A percentile compares a stretch with the other conserved stretches of the same genome.
Conservation (phyloP, 805 yeast species). For the Blastobotrys attinorum region DNA sequence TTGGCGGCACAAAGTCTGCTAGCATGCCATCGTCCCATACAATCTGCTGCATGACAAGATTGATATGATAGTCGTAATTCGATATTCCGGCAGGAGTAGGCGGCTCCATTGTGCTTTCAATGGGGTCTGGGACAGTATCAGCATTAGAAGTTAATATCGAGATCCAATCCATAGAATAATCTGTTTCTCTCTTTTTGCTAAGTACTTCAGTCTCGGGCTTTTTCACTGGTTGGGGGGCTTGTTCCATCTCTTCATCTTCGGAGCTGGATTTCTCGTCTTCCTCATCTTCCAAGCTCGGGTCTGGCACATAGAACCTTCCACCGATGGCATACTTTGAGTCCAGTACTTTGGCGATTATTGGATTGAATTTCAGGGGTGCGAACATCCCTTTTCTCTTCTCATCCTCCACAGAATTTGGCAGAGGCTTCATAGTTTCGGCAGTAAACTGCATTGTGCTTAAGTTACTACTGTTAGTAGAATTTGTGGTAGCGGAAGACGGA, state of each 20-base stretch:
- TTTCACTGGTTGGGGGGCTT: constrained; percentile 1
- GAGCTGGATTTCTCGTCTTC: constrained; percentile 11
- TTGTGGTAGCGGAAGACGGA: not conserved
- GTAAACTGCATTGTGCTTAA: not conserved
- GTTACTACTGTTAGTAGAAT: not conserved
- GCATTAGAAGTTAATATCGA: not conserved
- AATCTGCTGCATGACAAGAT: constrained; percentile 26
- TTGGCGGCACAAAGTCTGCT: constrained; percentile 13
- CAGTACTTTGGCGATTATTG: constrained; percentile 62
- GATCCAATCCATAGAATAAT: not conserved
- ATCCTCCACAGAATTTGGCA: not conserved
- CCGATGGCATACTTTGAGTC: constrained; percentile 86
- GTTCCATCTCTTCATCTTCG: constrained; percentile 13
- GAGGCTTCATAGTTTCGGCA: not conserved
- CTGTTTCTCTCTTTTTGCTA: not conserved
- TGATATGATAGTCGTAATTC: constrained; percentile 16
- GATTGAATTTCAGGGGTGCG: constrained; percentile 77
- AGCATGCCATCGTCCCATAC: constrained; percentile 30
- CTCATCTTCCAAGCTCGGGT: constrained; percentile 15
- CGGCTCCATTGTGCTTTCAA: not conserved
- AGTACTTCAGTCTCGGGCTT: constrained; percentile 8
- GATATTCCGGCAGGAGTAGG: not conserved
- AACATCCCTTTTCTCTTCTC: constrained; percentile 49
- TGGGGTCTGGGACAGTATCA: not conserved
- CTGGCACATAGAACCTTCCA: constrained; percentile 71